Percentiles rank a stretch among this genome's conserved stretches.
Evolutionary conservation across 1,139 yeast genomes (phyloP).

Genomic region (Zygosaccharomyces pseudobailii): DNA sequence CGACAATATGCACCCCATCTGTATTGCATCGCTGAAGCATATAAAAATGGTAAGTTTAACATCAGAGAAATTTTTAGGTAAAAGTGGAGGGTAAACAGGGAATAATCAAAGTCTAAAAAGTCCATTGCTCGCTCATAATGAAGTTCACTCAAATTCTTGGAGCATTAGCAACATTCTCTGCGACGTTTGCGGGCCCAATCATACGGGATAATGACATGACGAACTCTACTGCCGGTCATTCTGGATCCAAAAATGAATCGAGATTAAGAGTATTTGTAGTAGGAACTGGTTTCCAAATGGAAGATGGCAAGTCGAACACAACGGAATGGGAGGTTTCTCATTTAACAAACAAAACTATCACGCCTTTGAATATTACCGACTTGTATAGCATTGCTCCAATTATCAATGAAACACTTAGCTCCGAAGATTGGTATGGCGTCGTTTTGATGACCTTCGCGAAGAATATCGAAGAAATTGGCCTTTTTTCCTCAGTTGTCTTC

Average conservation of each 20-base stretch:
- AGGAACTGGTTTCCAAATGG: slow-evolving; percentile 23
- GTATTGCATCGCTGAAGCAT: neutral
- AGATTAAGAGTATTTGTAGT: slow-evolving; percentile 23
- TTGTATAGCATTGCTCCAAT: slow-evolving; percentile 23
- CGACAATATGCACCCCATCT: neutral
- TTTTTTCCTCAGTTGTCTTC: slow-evolving; percentile 27
- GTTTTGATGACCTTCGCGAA: slow-evolving; percentile 23
- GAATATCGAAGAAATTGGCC: slow-evolving; percentile 27
- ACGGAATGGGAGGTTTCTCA: slow-evolving; percentile 15
- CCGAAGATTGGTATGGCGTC: slow-evolving; percentile 20
- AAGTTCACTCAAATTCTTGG: slow-evolving; percentile 8
- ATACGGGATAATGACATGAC: slow-evolving; percentile 6
- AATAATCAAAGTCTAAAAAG: neutral
- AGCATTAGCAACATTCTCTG: slow-evolving; percentile 8
- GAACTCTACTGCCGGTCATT: slow-evolving; percentile 6
- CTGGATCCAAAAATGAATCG: no score
- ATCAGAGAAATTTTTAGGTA: no score
- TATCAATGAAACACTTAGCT: slow-evolving; percentile 19
- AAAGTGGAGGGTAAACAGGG: neutral
- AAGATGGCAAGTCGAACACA: slow-evolving; percentile 9
- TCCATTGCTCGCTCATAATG: slow-evolving; percentile 2
- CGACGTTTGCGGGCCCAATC: slow-evolving; percentile 9
- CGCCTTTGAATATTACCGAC: slow-evolving; percentile 24
- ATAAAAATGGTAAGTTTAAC: neutral
- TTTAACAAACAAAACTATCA: slow-evolving; percentile 21